Conservation (phyloP, 495 filamentous ascomycete genomes). For the Neurospora sp. region DNA sequence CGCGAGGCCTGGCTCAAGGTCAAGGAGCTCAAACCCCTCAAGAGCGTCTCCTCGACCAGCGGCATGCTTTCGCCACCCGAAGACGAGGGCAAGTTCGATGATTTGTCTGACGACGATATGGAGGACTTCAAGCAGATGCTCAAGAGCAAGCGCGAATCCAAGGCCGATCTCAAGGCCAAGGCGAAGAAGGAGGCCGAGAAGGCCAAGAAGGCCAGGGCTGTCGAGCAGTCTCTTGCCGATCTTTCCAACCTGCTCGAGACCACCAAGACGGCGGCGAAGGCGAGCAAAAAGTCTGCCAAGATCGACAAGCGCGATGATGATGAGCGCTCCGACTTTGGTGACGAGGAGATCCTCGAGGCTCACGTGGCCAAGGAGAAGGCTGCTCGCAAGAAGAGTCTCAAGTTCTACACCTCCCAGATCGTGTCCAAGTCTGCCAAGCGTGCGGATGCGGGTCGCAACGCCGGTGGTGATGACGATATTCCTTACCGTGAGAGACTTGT, state of each 20-base stretch:
- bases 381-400: conserved; percentile 72
- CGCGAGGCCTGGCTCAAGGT: conserved; percentile 70
- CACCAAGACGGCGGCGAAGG: conserved; percentile 28
- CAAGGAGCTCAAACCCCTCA: conserved; percentile 43
- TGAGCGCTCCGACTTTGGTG: conserved; percentile 58
- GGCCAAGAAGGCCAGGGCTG: conserved; percentile 32
- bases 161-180: conserved; percentile 19
- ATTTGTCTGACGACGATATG: conserved; percentile 13
- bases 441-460: conserved; percentile 63
- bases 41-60: conserved; percentile 2
- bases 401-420: conserved; percentile 95
- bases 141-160: conserved; percentile 20
- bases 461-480: conserved; percentile 86
- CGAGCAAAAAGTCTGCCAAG: conserved; percentile 21
- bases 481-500: conserved; percentile 76
- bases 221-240: conserved; percentile 39
- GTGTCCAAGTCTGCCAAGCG: conserved; percentile 86
- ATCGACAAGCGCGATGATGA: conserved; percentile 25
- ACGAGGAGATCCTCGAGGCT: conserved; percentile 38
- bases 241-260: conserved; percentile 32
- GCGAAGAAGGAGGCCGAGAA: conserved; percentile 23
- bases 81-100: conserved; percentile 9
- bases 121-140: conserved; percentile 12
- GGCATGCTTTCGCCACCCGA: conserved; percentile 28
- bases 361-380: conserved; percentile 67